Evolutionary conservation across 306 rosid genomes (phyloP).

Genomic region (Trifolium repens): DNA sequence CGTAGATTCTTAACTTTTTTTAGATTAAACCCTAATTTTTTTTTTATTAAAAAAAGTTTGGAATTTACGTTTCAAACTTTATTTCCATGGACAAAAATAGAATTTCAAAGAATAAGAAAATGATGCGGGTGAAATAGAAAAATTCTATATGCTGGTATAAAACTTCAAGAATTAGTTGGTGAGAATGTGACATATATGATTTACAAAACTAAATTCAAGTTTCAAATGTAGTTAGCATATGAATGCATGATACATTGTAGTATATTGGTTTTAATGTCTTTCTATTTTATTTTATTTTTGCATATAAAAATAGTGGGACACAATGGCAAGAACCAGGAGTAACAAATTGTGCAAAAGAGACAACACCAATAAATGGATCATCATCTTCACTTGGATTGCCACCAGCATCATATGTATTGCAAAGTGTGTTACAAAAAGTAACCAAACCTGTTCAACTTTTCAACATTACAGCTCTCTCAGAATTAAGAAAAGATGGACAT

Average conservation of each 20-base stretch:
- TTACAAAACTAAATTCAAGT: not conserved
- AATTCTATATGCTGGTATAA: too few relatives aligned
- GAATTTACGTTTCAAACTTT: too few relatives aligned
- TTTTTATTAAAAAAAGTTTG: too few relatives aligned
- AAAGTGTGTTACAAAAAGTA: conserved; percentile 47
- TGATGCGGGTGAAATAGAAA: too few relatives aligned
- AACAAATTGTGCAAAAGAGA: conserved; percentile 63
- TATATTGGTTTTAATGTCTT: not conserved
- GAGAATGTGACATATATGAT: not conserved
- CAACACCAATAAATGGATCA: conserved; percentile 58
- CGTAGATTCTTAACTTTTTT: too few relatives aligned
- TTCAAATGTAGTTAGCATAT: not conserved
- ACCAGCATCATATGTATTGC: conserved; percentile 42
- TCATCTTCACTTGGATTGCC: conserved; percentile 57
- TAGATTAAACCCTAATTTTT: too few relatives aligned
- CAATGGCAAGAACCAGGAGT: conserved; percentile 57
- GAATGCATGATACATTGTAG: not conserved
- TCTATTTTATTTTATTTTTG: not conserved
- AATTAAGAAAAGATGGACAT: conserved; percentile 80
- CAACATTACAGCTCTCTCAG: conserved; percentile 68
- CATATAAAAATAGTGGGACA: conserved; percentile 49
- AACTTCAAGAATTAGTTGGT: too few relatives aligned
- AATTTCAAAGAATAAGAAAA: too few relatives aligned
- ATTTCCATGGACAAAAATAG: too few relatives aligned
- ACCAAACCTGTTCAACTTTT: conserved; percentile 56